A percentile compares a stretch with the other conserved stretches of the same genome.
Evolutionary conservation across 2,329 filamentous ascomycete species (phyloP).

Genomic region (Colletotrichum tofieldiae): DNA sequence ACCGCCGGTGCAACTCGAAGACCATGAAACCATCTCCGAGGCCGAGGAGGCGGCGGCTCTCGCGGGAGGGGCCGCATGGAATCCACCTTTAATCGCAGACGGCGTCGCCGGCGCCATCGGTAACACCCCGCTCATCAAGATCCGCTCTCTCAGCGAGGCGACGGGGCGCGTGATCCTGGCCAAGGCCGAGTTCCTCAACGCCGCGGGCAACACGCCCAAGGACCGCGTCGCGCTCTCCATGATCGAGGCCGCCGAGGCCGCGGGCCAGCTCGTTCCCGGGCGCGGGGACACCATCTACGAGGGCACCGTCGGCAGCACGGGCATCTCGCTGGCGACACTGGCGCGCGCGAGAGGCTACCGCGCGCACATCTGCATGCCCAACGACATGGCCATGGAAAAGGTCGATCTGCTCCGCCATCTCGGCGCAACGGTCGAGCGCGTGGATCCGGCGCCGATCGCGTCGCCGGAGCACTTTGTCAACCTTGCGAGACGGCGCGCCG

Average conservation of each 20-base stretch:
- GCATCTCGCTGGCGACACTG: conserved; percentile 92
- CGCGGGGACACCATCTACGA: conserved; percentile 97
- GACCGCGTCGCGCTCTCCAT: conserved; percentile 94
- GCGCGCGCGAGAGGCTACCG: conserved; percentile 91
- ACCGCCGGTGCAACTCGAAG: conserved; percentile 68
- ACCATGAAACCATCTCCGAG: conserved; percentile 62
- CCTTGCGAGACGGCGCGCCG: conserved; percentile 82
- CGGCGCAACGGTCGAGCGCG: conserved; percentile 92
- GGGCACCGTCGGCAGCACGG: conserved; percentile 95
- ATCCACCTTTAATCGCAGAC: conserved; percentile 68
- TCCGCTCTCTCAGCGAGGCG: conserved; percentile 87
- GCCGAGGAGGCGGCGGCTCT: conserved; percentile 45
- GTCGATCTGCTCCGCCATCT: conserved; percentile 90
- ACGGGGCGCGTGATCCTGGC: conserved; percentile 92
- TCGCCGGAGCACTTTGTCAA: conserved; percentile 96
- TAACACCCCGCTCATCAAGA: conserved; percentile 89
- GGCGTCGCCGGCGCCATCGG: conserved; percentile 95
- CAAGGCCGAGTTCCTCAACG: conserved; percentile 97
- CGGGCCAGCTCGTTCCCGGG: conserved; percentile 81
- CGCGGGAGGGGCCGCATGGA: conserved; percentile 44
- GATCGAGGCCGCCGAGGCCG: conserved; percentile 85
- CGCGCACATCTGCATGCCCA: conserved; percentile 97
- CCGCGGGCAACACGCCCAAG: conserved; percentile 93
- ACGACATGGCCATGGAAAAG: conserved; percentile 92
- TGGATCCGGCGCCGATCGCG: conserved; percentile 93